These are phyloP conservation scores for Taphrina betulina DNA, from an alignment of 1,139 yeast genomes.

Conservation along the genomic window DNA sequence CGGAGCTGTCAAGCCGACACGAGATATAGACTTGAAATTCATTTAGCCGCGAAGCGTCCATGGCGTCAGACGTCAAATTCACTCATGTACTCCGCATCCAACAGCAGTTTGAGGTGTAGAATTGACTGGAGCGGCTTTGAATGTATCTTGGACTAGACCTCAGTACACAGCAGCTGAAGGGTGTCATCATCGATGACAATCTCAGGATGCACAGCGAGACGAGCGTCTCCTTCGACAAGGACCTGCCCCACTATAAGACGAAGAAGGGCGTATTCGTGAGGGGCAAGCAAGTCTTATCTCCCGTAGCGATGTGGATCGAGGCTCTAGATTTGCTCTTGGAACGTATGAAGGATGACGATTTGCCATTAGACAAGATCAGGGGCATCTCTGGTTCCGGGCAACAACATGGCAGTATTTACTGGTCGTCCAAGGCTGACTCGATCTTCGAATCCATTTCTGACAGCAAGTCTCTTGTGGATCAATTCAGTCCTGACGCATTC, in stretches of 20 bases:
- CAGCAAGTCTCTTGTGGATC: conserved; percentile 48
- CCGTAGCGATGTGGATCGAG: conserved; percentile 86
- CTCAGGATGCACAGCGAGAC: conserved; percentile 58
- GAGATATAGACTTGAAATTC: too few species aligned
- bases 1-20: too few species aligned
- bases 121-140: too few species aligned
- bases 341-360: conserved; percentile 54
- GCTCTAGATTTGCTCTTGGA: conserved; percentile 66
- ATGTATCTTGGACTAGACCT: conserved; percentile 69
- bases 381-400: conserved; percentile 87
- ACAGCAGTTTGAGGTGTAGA: too few species aligned
- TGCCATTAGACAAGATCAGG: conserved; percentile 61
- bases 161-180: conserved; percentile 85
- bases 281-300: conserved; percentile 62
- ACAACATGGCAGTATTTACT: conserved; percentile 87
- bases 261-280: conserved; percentile 65
- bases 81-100: too few species aligned
- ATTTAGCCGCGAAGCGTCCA: too few species aligned
- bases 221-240: conserved; percentile 69
- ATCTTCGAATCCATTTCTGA: neutral
- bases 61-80: too few species aligned
- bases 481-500: conserved; percentile 52
- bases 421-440: conserved; percentile 51
- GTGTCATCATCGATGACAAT: conserved; percentile 60
- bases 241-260: conserved; percentile 48